These are phyloP conservation scores for Aquanectria penicillioides DNA, from an alignment of 2,329 filamentous ascomycete genomes.

Conservation along the genomic window DNA sequence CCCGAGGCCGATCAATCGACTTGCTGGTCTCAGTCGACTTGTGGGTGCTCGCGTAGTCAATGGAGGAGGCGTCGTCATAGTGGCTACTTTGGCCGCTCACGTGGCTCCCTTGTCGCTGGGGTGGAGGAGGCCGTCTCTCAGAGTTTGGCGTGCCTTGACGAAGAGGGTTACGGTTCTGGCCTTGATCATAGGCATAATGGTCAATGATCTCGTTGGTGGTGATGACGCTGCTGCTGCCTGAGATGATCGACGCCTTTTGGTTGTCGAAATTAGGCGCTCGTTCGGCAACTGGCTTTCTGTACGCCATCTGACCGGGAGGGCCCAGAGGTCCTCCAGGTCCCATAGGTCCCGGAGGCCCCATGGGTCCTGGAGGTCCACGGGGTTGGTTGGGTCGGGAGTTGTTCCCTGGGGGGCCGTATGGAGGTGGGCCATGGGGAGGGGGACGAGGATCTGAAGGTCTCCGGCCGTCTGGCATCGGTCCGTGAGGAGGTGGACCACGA, in stretches of 20 bases:
- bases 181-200: slow-evolving; percentile 48
- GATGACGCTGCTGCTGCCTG: slow-evolving; percentile 41
- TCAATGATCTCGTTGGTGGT: slow-evolving; percentile 52
- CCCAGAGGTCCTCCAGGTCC: slow-evolving; percentile 31
- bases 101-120: slow-evolving; percentile 36
- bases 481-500: slow-evolving; percentile 34
- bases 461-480: not conserved
- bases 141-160: slow-evolving; percentile 29
- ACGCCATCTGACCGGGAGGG: slow-evolving; percentile 28
- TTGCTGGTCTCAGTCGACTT: slow-evolving; percentile 34
- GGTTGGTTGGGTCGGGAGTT: slow-evolving; percentile 34
- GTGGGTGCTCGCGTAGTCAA: slow-evolving; percentile 39
- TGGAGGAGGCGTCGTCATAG: slow-evolving; percentile 68
- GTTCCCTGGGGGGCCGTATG: slow-evolving; percentile 30
- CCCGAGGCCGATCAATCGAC: slow-evolving; percentile 74
- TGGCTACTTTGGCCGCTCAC: slow-evolving; percentile 55
- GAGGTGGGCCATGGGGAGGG: slow-evolving; percentile 29
- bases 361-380: slow-evolving; percentile 34
- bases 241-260: slow-evolving; percentile 36
- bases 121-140: slow-evolving; percentile 37
- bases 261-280: slow-evolving; percentile 34
- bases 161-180: slow-evolving; percentile 37
- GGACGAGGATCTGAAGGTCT: slow-evolving; percentile 3
- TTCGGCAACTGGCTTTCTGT: slow-evolving; percentile 45
- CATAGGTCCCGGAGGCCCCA: slow-evolving; percentile 13